Evolutionary conservation across 1,284 basidiomycete species (phyloP).

Genomic region (Singerocomus rubriflavus): DNA sequence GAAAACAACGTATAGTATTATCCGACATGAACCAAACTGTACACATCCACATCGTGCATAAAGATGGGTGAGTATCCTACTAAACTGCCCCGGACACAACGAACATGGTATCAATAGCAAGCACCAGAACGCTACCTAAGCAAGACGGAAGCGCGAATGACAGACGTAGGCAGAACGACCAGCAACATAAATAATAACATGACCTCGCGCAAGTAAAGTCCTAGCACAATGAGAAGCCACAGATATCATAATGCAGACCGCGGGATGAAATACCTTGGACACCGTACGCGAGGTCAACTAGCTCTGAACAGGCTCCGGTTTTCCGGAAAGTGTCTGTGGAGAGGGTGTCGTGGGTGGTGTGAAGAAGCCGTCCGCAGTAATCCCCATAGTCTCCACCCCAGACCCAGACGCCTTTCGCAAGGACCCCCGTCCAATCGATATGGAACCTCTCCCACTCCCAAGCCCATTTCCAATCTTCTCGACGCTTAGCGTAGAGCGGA

Average conservation of each 20-base stretch:
- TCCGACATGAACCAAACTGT: too few species aligned
- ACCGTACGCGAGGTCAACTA: neutral
- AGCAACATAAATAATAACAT: neutral
- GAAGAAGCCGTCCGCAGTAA: constrained; percentile 75
- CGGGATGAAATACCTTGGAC: neutral
- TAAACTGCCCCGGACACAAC: neutral
- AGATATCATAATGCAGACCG: constrained; percentile 9
- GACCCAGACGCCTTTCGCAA: constrained; percentile 60
- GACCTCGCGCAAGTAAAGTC: too few species aligned
- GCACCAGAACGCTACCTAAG: neutral
- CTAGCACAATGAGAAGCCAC: too few species aligned
- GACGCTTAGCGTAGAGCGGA: constrained; percentile 61
- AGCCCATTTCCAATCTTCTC: constrained; percentile 39
- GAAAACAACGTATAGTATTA: neutral
- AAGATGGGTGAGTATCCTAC: too few species aligned
- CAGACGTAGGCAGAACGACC: too few species aligned
- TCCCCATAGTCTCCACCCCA: constrained; percentile 64
- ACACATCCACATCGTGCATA: neutral
- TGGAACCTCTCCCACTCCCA: constrained; percentile 50
- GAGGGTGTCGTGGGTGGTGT: constrained; percentile 47
- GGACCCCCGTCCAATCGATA: constrained; percentile 61
- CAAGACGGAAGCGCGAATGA: neutral
- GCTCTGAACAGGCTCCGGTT: constrained; percentile 3
- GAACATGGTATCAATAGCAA: neutral
- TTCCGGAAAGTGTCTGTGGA: constrained; percentile 8